Evolutionary conservation across 2,329 filamentous ascomycete species (phyloP).

Genomic region (Xylaria sp.): DNA sequence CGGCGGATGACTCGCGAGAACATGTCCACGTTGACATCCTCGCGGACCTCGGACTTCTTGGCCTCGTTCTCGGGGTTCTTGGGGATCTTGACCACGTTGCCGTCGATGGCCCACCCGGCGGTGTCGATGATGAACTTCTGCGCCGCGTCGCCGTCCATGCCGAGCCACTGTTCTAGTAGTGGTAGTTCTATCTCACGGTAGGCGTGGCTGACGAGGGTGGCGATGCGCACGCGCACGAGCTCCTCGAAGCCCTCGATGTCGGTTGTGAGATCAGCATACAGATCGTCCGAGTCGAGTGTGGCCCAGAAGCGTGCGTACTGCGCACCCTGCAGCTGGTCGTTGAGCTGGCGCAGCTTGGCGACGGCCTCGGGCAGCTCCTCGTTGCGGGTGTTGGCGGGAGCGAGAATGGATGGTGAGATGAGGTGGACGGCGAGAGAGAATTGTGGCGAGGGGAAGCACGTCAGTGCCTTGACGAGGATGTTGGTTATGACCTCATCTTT

Average conservation of each 20-base stretch:
- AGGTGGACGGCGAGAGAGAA: slow-evolving; percentile 95
- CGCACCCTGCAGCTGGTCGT: slow-evolving; percentile 85
- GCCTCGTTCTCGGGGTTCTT: slow-evolving; percentile 97
- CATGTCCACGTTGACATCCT: slow-evolving; percentile 92
- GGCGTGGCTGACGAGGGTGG: slow-evolving; percentile 80
- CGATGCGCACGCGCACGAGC: slow-evolving; percentile 86
- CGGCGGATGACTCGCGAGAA: slow-evolving; percentile 80
- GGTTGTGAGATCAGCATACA: slow-evolving; percentile 93
- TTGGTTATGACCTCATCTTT: slow-evolving; percentile 98
- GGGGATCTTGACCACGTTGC: slow-evolving; percentile 73
- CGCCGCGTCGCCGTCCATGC: slow-evolving; percentile 69
- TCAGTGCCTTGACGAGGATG: slow-evolving; percentile 97
- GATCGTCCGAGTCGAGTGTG: slow-evolving; percentile 88
- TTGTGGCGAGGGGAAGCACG: slow-evolving; percentile 94
- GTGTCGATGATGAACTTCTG: slow-evolving; percentile 83
- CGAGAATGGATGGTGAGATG: slow-evolving; percentile 81
- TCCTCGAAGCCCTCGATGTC: slow-evolving; percentile 97
- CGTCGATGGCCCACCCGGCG: slow-evolving; percentile 83
- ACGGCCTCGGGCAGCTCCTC: slow-evolving; percentile 87
- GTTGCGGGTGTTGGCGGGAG: slow-evolving; percentile 55
- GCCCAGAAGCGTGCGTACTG: slow-evolving; percentile 94
- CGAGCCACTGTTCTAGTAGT: slow-evolving; percentile 77
- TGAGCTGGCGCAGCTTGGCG: slow-evolving; percentile 82
- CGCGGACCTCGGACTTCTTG: slow-evolving; percentile 90
- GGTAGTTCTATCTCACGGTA: slow-evolving; percentile 74